phyloP scores from a whole-genome alignment of 2,329 filamentous ascomycete species.

The Penicillium sp. region DNA sequence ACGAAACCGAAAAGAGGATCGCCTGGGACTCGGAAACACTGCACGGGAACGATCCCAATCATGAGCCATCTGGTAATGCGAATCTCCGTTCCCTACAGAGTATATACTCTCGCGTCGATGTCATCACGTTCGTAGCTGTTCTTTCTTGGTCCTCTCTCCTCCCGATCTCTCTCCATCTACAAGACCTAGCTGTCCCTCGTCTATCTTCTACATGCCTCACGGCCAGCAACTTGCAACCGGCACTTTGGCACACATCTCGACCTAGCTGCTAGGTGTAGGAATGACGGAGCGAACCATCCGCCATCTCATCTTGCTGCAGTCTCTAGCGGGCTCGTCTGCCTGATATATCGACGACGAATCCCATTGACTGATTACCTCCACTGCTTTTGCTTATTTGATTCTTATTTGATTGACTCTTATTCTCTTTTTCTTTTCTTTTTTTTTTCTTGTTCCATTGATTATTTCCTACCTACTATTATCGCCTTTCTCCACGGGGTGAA shows the following conservation, averaged over 20 bases:
- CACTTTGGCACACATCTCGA: background rate
- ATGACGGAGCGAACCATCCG: constrained; percentile 35
- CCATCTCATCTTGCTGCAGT: constrained; percentile 34
- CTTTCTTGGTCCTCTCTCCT: background rate
- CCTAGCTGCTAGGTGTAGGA: constrained; percentile 16
- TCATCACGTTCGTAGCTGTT: constrained; percentile 13
- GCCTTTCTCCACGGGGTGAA: background rate
- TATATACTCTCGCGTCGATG: constrained; percentile 14
- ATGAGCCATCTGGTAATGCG: background rate
- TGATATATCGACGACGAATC: constrained; percentile 9
- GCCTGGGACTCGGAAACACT: constrained; percentile 14
- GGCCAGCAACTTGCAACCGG: background rate
- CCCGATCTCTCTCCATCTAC: background rate
- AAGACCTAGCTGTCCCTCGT: no score
- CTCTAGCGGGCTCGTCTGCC: constrained; percentile 26
- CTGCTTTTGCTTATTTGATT: background rate
- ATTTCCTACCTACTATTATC: background rate
- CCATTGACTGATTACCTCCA: background rate
- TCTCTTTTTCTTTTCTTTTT: background rate
- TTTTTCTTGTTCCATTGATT: background rate
- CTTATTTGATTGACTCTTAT: background rate
- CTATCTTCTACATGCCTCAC: background rate
- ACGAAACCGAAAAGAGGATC: constrained; percentile 30
- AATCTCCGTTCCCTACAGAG: background rate
- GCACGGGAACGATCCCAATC: background rate